Percentiles rank a stretch among this genome's conserved stretches.
Evolutionary conservation across 345 rosid species (phyloP).

Genomic region (Lepidium didymum): DNA sequence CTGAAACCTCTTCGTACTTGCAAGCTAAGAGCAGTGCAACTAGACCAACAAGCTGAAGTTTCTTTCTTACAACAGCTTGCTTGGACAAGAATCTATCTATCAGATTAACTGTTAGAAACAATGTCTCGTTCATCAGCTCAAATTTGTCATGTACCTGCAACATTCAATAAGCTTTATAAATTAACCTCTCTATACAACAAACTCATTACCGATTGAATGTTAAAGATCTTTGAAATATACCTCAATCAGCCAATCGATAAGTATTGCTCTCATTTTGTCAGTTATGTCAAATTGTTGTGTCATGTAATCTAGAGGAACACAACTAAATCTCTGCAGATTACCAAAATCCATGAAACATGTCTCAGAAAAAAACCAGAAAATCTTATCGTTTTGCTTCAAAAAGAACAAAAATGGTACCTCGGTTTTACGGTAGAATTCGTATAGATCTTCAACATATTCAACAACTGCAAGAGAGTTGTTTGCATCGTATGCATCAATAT

Average conservation of each 20-base stretch:
- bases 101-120: slow-evolving; percentile 50
- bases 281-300: slow-evolving; percentile 62
- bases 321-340: slow-evolving; percentile 43
- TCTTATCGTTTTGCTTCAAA: not conserved
- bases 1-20: slow-evolving; percentile 54
- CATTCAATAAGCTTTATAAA: not conserved
- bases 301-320: slow-evolving; percentile 63
- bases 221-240: slow-evolving; percentile 26
- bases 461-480: slow-evolving; percentile 63
- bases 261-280: slow-evolving; percentile 90
- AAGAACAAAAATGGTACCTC: slow-evolving; percentile 43
- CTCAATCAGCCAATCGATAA: slow-evolving; percentile 97
- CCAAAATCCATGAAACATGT: not conserved
- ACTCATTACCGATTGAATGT: not conserved
- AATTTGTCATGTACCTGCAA: slow-evolving; percentile 55
- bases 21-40: slow-evolving; percentile 78
- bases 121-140: slow-evolving; percentile 51
- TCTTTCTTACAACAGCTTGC: slow-evolving; percentile 35
- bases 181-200: not conserved
- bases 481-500: slow-evolving; percentile 64
- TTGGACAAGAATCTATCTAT: slow-evolving; percentile 47
- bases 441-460: slow-evolving; percentile 69
- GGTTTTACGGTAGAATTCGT: slow-evolving; percentile 49
- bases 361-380: not conserved
- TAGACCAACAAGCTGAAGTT: slow-evolving; percentile 53